Evolutionary conservation across 345 rosid species (phyloP).

Genomic region (Populus nigra): DNA sequence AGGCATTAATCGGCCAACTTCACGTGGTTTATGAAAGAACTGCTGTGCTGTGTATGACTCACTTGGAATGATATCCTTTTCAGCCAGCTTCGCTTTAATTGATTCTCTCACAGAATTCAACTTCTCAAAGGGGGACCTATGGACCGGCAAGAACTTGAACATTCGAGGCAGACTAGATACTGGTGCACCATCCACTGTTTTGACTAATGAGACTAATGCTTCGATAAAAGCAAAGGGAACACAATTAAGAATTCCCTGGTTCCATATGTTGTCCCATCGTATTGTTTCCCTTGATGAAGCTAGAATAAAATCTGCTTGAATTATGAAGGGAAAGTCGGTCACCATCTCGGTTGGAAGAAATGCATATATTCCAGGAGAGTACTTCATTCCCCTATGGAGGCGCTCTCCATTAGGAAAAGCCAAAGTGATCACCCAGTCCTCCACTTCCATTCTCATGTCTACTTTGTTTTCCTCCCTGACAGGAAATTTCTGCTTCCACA

Average conservation of each 20-base stretch:
- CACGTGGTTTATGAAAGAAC: slow-evolving; percentile 54
- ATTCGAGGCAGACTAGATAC: too few relatives aligned
- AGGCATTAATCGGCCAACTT: slow-evolving; percentile 58
- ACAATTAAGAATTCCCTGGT: slow-evolving; percentile 60
- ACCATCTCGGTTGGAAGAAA: slow-evolving; percentile 82
- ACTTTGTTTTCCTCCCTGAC: slow-evolving; percentile 52
- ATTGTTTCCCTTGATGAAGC: slow-evolving; percentile 73
- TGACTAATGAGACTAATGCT: too few relatives aligned
- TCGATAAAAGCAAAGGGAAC: neutral
- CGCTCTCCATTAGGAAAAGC: slow-evolving; percentile 70
- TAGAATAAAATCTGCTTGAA: slow-evolving; percentile 68
- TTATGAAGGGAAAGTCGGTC: slow-evolving; percentile 60
- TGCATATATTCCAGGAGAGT: slow-evolving; percentile 63
- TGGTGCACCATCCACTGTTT: too few relatives aligned
- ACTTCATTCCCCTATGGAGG: slow-evolving; percentile 38
- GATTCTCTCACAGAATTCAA: slow-evolving; percentile 48
- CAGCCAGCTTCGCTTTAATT: slow-evolving; percentile 32
- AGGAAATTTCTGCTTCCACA: slow-evolving; percentile 75
- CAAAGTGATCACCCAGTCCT: slow-evolving; percentile 63
- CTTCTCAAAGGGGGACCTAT: slow-evolving; percentile 25
- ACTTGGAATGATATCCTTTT: slow-evolving; percentile 53
- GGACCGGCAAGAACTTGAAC: slow-evolving; percentile 53
- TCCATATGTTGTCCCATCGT: slow-evolving; percentile 60
- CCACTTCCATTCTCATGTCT: slow-evolving; percentile 62
- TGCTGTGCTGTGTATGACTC: slow-evolving; percentile 50